These are phyloP conservation scores for Vinca minor DNA, from an alignment of 257 asterid genomes.

Conservation along the genomic window DNA sequence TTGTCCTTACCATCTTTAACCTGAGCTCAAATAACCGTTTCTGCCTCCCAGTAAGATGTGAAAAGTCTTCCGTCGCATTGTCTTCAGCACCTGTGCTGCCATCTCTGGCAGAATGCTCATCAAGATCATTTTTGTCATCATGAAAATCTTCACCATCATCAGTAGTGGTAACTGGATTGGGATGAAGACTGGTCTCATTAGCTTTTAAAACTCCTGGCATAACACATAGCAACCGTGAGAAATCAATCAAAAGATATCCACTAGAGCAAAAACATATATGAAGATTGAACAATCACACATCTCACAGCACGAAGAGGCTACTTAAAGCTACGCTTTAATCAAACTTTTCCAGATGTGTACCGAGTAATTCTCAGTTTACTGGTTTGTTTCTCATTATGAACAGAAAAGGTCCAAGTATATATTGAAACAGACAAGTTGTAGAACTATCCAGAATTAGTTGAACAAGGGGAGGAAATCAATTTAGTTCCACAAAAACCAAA, in stretches of 20 bases:
- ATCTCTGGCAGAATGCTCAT: conserved; percentile 32
- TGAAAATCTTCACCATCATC: conserved; percentile 25
- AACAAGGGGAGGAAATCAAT: background rate
- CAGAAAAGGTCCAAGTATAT: no score
- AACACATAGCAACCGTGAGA: conserved; percentile 2
- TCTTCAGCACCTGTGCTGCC: conserved; percentile 31
- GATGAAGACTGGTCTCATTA: conserved; percentile 17
- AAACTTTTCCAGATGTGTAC: background rate
- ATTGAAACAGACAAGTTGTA: background rate
- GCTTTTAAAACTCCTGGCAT: conserved; percentile 30
- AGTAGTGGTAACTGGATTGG: conserved; percentile 15
- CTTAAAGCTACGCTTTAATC: background rate
- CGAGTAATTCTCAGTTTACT: background rate
- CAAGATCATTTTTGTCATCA: conserved; percentile 26
- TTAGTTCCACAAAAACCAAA: background rate
- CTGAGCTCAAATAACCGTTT: conserved; percentile 67
- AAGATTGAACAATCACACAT: background rate
- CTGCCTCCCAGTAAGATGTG: conserved; percentile 67
- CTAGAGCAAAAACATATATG: background rate
- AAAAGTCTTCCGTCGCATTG: conserved; percentile 19
- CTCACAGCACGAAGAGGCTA: conserved; percentile 1
- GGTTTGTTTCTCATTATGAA: background rate
- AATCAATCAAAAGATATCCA: background rate
- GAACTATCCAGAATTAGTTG: background rate
- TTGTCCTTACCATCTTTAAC: conserved; percentile 63